These are phyloP conservation scores for Lathyrus tuberosus DNA, from an alignment of 306 rosid genomes.

Conservation along the genomic window DNA sequence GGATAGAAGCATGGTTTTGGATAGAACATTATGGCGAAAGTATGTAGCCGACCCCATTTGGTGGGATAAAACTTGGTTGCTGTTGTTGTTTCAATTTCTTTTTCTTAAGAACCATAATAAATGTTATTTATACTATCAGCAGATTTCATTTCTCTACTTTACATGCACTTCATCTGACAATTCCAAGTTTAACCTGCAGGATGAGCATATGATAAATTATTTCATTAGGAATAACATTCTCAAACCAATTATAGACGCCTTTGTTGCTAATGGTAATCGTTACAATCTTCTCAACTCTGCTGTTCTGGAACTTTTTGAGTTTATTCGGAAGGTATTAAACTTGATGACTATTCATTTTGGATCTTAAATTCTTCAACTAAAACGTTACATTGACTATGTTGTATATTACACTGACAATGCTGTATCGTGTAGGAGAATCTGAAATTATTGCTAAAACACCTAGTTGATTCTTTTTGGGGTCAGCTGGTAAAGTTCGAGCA, in stretches of 20 bases:
- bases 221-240: conserved; percentile 78
- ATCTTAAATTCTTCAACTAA: conserved; percentile 33
- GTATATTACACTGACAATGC: conserved; percentile 27
- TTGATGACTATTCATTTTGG: conserved; percentile 25
- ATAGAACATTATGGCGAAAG: too few relatives aligned
- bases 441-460: conserved; percentile 62
- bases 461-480: conserved; percentile 85
- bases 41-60: too few relatives aligned
- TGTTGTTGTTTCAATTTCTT: background rate
- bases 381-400: conserved; percentile 27
- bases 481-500: conserved; percentile 76
- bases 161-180: conserved; percentile 30
- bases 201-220: conserved; percentile 81
- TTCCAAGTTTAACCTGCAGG: conserved; percentile 63
- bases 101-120: background rate
- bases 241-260: conserved; percentile 79
- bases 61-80: too few relatives aligned
- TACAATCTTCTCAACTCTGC: conserved; percentile 94
- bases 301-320: conserved; percentile 88
- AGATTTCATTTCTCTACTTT: conserved; percentile 20
- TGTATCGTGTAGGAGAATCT: conserved; percentile 70
- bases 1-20: too few relatives aligned
- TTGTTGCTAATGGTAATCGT: conserved; percentile 87
- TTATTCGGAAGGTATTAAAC: conserved; percentile 69
- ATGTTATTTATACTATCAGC: background rate